Base-by-base conservation (phyloP, 306 rosid genomes). In the Hippophae rhamnoides region DNA sequence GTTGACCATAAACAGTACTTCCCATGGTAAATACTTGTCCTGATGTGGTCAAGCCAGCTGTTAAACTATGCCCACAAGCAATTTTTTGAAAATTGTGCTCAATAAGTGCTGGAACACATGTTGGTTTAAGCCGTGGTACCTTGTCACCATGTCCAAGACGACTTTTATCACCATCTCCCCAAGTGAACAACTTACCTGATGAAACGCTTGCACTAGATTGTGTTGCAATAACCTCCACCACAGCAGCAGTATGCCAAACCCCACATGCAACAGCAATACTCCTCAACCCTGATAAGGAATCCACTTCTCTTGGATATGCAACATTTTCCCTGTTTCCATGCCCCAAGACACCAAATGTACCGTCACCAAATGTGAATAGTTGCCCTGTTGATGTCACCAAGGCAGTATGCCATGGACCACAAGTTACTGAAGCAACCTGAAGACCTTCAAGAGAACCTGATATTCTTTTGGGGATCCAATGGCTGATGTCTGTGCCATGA, bases 331-430 rank as follows among this genome's bases (percentile, higher is more conserved):
- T 72, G 71, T 84, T 84, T 63, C 97, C 99, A 57, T 93, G 99
- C 63, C 99, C 99, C 63, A 93, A 64, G 64, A 84, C 97, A 68
- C 97, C 99, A 58, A 93, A 93, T 52, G 99, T 88, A 71, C 99
- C 99, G 75, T 86, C 97, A 2, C 99, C 99, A 79, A 93, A 93
- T 25, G 99, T 88, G 65, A 93, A 93, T 62, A 93, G 94, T 65
- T 82, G 85, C 64, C 99, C 89, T 0, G 59, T 80, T 62, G 95
- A 82, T 73, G 95, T 86, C 62, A 93, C 63, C 78, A 93, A 67
- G 62, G 99, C 97, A 2, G 99, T 86, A 72, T 93, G 99, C 99
- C 99, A 93, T 12, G 99, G 97, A 67, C 99, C 99, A 70, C 99
- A 93, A n/a, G 90, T 74, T 60, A 88, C 99, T 23, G 79, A 85